A percentile compares a stretch with the other conserved stretches of the same genome.
Evolutionary conservation across 108 stramenopile species (phyloP).

Genomic region (Pseudonitzschia multiseries): DNA sequence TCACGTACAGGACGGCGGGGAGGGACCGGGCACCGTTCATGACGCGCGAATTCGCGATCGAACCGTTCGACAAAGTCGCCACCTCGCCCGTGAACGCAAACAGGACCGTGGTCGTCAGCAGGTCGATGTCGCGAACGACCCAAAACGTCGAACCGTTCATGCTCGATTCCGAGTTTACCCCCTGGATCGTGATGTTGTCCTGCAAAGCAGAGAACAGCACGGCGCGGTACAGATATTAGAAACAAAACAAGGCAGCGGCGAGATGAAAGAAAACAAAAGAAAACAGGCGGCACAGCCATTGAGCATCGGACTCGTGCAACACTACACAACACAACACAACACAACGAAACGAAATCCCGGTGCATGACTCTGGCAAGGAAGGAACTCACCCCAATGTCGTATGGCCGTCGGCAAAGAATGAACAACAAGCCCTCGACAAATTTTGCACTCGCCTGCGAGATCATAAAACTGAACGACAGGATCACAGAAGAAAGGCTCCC

Average conservation of each 20-base stretch:
- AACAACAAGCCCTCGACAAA: slow-evolving; percentile 56
- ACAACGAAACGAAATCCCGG: background rate
- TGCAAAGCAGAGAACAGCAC: background rate
- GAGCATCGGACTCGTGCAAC: background rate
- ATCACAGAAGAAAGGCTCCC: slow-evolving; percentile 49
- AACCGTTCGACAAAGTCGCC: slow-evolving; percentile 72
- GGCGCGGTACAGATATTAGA: too few species aligned
- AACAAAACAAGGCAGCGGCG: background rate
- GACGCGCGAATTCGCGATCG: slow-evolving; percentile 57
- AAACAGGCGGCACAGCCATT: background rate
- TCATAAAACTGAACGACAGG: slow-evolving; percentile 57
- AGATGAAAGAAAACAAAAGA: too few species aligned
- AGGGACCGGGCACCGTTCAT: slow-evolving; percentile 72
- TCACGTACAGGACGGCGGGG: slow-evolving; percentile 46
- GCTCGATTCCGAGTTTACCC: slow-evolving; percentile 39
- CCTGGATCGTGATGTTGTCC: slow-evolving; percentile 28
- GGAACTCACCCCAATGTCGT: slow-evolving; percentile 65
- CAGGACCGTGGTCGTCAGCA: slow-evolving; percentile 26
- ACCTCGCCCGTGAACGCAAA: slow-evolving; percentile 66
- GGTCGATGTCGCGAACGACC: slow-evolving; percentile 49
- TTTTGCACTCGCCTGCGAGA: slow-evolving; percentile 53
- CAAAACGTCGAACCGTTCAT: slow-evolving; percentile 55
- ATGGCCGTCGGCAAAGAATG: slow-evolving; percentile 57
- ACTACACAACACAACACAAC: too few species aligned
- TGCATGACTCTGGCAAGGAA: background rate